Conservation (phyloP, 1,284 basidiomycete species). For the Microbotryum violaceum region DNA sequence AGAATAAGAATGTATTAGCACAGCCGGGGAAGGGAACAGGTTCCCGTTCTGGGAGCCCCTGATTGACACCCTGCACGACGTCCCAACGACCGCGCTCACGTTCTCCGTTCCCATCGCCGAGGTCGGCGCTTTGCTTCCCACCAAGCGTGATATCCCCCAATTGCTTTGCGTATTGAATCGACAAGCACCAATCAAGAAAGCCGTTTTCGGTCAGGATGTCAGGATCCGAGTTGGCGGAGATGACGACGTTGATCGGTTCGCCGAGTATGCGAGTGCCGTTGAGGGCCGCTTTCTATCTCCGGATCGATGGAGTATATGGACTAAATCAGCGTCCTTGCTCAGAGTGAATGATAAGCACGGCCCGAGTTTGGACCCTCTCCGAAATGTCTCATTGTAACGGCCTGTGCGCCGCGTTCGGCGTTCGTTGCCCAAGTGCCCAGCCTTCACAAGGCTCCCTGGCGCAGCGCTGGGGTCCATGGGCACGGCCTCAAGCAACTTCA, state of each 20-base stretch:
- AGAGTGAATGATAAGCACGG: not conserved
- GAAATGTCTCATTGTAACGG: not conserved
- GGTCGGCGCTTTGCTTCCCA: conserved; percentile 60
- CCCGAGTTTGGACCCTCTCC: no score
- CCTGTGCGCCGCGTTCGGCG: not conserved
- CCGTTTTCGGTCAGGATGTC: conserved; percentile 59
- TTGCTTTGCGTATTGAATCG: conserved; percentile 47
- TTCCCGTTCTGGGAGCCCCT: no score
- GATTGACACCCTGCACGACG: no score
- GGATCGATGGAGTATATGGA: no score
- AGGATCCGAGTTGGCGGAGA: conserved; percentile 70
- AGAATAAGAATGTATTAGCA: not conserved
- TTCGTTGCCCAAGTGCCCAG: not conserved
- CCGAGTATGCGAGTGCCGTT: conserved; percentile 45
- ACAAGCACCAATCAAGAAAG: conserved; percentile 22
- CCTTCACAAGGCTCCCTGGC: no score
- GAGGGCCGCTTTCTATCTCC: no score
- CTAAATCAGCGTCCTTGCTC: not conserved
- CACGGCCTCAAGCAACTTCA: not conserved
- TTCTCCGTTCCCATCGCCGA: conserved; percentile 73
- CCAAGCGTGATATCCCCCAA: conserved; percentile 72
- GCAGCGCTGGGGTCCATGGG: not conserved
- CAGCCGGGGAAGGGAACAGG: not conserved
- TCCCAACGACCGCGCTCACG: conserved; percentile 44
- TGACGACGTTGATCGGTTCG: conserved; percentile 81